These are phyloP conservation scores for Oryza officinalis DNA, from an alignment of 176 grass and related monocot genomes.

Conservation along the genomic window DNA sequence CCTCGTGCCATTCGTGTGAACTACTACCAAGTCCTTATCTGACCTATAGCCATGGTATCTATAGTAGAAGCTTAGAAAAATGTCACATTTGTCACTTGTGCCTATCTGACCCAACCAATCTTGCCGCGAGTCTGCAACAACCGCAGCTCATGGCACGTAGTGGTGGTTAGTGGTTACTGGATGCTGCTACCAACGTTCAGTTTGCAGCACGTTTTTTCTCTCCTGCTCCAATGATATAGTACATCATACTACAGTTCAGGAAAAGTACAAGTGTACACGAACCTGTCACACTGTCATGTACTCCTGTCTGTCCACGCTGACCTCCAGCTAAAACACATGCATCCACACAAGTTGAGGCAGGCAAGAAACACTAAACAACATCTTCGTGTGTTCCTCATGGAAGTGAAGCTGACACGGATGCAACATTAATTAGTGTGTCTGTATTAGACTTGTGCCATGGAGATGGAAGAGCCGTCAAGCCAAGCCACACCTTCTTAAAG, in stretches of 20 bases:
- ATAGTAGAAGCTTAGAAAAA: background rate
- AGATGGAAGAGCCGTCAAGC: constrained; percentile 47
- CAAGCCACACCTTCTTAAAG: background rate
- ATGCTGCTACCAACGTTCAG: background rate
- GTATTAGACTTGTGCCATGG: constrained; percentile 1
- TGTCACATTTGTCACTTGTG: background rate
- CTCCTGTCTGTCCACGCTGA: background rate
- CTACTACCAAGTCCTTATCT: background rate
- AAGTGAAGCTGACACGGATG: background rate
- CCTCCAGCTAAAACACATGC: background rate
- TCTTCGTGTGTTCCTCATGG: constrained; percentile 7
- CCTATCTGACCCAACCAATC: background rate
- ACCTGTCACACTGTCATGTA: background rate
- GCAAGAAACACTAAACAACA: constrained; percentile 30
- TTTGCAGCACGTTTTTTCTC: constrained; percentile 18
- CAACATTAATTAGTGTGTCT: background rate
- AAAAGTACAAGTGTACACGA: background rate
- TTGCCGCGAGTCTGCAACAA: background rate
- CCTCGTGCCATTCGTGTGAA: background rate
- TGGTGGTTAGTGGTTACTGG: constrained; percentile 21
- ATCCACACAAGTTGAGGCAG: constrained; percentile 1
- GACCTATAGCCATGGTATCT: background rate
- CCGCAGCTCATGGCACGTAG: background rate
- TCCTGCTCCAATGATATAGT: background rate
- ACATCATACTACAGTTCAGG: background rate